Evolutionary conservation across 352 stramenopile species (phyloP), one percentile per base, ranked within the genome.

Genomic region (Blastocystis sp.): DNA sequence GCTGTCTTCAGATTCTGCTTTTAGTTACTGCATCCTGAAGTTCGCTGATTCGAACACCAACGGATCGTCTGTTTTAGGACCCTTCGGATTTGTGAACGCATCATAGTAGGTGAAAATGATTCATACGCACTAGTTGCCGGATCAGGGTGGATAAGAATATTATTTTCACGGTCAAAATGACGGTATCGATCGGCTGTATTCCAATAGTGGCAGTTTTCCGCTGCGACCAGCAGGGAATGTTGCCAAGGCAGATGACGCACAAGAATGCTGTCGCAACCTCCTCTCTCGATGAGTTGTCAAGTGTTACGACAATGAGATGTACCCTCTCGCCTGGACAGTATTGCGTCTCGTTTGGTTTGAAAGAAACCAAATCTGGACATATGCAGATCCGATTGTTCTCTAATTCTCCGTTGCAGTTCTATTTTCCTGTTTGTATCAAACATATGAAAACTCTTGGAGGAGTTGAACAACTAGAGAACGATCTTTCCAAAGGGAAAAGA

Each of bases 371-470:
- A 20, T n/a, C 50, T 30, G 73, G 43, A 8, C 30, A 85, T 41
- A 16, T 45, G 1, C 73, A 85, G 26, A 11, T 85, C n/a, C 37
- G 9, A 24, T 13, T 85, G 50, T 85, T 68, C 53, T 18, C 24
- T 50, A 85, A 45, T n/a, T 47, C 30, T 43, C 18, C 53, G 4
- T 18, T 85, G 20, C 43, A 47, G 8, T 85, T 85, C 50, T 85
- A 37, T 43, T 85, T 37, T 6, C 20, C 7, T 85, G 73, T 69
- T 85, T 85, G 4, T n/a, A 68, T 9, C 18, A 65, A 85, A 64
- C 13, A 64, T 13, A 53, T n/a, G 16, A 69, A 30, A 66, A 45
- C 37, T 66, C 26, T 34, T 56, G 20, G 56, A 65, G 9, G 47
- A 66, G 53, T 13, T 47, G 73, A 24, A 53, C n/a, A 45, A 68